Evolutionary conservation across 768 basidiomycete genomes (phyloP).

Genomic region (Phylloporus arenicola): DNA sequence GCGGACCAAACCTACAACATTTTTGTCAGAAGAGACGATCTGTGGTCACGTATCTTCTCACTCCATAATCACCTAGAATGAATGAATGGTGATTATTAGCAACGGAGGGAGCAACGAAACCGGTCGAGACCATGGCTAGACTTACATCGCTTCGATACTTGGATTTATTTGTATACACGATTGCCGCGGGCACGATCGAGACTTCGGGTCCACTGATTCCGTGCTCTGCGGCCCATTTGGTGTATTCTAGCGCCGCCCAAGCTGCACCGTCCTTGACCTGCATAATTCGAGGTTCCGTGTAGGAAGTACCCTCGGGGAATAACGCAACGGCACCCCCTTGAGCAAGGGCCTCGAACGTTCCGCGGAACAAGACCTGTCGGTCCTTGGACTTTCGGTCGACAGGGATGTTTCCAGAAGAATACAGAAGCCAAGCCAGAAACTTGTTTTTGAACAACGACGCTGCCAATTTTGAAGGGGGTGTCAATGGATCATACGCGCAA

Average conservation of each 20-base stretch:
- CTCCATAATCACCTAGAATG: constrained; percentile 64
- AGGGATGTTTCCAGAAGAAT: constrained; percentile 93
- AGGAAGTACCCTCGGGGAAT: constrained; percentile 91
- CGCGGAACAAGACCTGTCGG: constrained; percentile 79
- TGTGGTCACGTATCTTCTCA: constrained; percentile 31
- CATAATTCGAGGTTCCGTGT: constrained; percentile 91
- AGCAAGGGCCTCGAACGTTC: constrained; percentile 82
- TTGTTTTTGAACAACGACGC: constrained; percentile 82
- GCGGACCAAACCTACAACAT: constrained; percentile 64
- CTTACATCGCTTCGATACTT: constrained; percentile 89
- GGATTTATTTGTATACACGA: constrained; percentile 93
- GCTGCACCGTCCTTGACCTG: constrained; percentile 91
- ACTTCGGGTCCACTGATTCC: constrained; percentile 43
- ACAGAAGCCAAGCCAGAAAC: constrained; percentile 63
- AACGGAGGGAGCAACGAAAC: background rate
- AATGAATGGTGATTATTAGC: constrained; percentile 12
- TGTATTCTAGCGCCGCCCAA: constrained; percentile 93
- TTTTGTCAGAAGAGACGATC: constrained; percentile 10
- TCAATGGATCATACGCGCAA: constrained; percentile 9
- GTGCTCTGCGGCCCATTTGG: constrained; percentile 65
- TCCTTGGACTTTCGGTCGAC: constrained; percentile 95
- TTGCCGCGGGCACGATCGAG: constrained; percentile 73
- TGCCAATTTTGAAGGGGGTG: constrained; percentile 25
- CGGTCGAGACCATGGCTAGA: constrained; percentile 22
- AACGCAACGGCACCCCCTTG: constrained; percentile 82